A percentile compares a stretch with the other conserved stretches of the same genome.
phyloP scores from a whole-genome alignment of 306 rosid species.

The Prunus campanulata region DNA sequence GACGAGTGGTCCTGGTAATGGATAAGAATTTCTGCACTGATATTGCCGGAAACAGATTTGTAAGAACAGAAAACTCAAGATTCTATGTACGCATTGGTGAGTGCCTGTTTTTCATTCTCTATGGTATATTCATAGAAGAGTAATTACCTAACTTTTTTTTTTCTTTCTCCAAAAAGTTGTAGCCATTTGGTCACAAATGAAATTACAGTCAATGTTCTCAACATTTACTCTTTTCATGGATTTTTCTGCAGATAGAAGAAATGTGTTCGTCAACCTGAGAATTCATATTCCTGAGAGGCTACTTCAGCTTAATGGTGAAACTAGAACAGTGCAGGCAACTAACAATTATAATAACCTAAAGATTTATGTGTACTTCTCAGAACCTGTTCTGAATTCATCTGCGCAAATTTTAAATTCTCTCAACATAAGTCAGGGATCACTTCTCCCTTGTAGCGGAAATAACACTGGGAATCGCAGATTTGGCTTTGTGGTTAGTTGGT shows the following conservation, averaged over 20 bases:
- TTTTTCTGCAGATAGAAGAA: conserved; percentile 70
- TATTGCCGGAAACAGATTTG: conserved; percentile 72
- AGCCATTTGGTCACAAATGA: background rate
- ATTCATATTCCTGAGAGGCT: conserved; percentile 64
- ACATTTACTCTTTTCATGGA: conserved; percentile 8
- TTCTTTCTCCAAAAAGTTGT: background rate
- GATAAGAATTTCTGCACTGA: conserved; percentile 79
- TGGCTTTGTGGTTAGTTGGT: conserved; percentile 68
- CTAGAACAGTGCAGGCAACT: conserved; percentile 80
- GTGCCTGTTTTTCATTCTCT: conserved; percentile 21
- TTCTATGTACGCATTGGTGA: conserved; percentile 70
- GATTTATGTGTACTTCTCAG: conserved; percentile 71
- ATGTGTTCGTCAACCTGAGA: conserved; percentile 54
- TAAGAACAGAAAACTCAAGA: conserved; percentile 66
- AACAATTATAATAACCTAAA: conserved; percentile 51
- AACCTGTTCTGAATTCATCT: conserved; percentile 75
- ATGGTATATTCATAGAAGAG: background rate
- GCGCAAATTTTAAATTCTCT: conserved; percentile 56
- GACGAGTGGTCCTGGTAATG: conserved; percentile 78
- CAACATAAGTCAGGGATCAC: conserved; percentile 54
- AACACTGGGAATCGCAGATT: conserved; percentile 62
- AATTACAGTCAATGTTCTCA: background rate
- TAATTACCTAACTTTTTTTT: background rate
- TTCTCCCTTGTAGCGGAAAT: conserved; percentile 44
- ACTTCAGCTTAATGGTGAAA: conserved; percentile 60